These are phyloP conservation scores for Hydrangea macrophylla DNA, from an alignment of 148 eudicot species.

Conservation along the genomic window DNA sequence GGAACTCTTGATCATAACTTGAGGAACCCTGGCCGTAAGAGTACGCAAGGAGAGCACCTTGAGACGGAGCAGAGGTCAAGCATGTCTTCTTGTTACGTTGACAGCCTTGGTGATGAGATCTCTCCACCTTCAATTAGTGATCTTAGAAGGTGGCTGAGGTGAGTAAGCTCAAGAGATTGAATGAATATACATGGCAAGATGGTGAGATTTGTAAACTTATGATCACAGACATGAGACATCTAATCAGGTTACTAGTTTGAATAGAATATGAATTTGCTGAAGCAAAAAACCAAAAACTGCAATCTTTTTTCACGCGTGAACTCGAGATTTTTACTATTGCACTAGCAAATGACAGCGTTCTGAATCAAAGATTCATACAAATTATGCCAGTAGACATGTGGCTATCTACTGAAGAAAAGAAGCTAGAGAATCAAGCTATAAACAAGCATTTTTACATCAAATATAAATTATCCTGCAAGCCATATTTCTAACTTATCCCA, in stretches of 20 bases:
- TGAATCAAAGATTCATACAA: no score
- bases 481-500: not conserved
- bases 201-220: not conserved
- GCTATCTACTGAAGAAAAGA: no score
- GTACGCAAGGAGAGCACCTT: not conserved
- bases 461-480: not conserved
- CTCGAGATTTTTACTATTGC: no score
- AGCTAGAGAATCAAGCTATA: no score
- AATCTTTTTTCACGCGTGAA: no score
- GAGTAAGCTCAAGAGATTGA: constrained; percentile 1
- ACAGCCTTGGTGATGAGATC: constrained; percentile 21
- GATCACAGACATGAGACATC: not conserved
- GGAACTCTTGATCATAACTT: not conserved
- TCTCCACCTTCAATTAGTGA: constrained; percentile 26
- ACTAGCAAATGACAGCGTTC: no score
- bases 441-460: not conserved
- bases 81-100: not conserved
- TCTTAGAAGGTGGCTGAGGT: constrained; percentile 25
- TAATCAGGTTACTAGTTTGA: not conserved
- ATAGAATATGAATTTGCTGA: no score
- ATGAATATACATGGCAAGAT: not conserved
- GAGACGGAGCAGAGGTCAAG: constrained; percentile 11
- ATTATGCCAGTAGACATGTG: no score
- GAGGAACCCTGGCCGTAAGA: constrained; percentile 10
- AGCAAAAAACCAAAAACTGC: no score